Percentiles rank a stretch among this genome's conserved stretches.
These are phyloP conservation scores for Collybia sp. DNA, from an alignment of 768 basidiomycete species.

Conservation along the genomic window DNA sequence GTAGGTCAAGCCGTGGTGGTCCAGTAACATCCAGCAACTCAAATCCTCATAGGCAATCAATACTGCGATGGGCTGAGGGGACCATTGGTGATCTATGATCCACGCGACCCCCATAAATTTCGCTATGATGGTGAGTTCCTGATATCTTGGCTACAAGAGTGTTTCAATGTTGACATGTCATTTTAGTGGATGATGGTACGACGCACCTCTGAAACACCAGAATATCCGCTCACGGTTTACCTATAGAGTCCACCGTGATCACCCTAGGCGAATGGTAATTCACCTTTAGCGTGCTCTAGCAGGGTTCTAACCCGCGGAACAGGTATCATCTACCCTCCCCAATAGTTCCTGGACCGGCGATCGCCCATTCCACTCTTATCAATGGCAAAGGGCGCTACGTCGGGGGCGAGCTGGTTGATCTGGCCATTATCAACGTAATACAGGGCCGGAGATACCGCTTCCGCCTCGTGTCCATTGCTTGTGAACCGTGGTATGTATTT, in stretches of 20 bases:
- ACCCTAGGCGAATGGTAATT: constrained; percentile 42
- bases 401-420: constrained; percentile 25
- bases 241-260: constrained; percentile 37
- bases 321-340: constrained; percentile 26
- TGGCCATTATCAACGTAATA: constrained; percentile 34
- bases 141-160: neutral
- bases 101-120: constrained; percentile 16
- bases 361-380: constrained; percentile 32
- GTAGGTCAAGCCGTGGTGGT: constrained; percentile 6
- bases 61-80: constrained; percentile 32
- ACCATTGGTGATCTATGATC: constrained; percentile 30
- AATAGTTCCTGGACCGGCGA: constrained; percentile 20
- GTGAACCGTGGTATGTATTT: constrained; percentile 38
- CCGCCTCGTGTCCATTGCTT: constrained; percentile 41
- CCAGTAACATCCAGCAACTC: neutral
- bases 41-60: constrained; percentile 5
- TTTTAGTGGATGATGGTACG: constrained; percentile 37
- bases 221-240: constrained; percentile 2
- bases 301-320: constrained; percentile 1
- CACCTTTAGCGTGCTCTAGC: constrained; percentile 4
- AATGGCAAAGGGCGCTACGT: constrained; percentile 45
- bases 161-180: constrained; percentile 10
- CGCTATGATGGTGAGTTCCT: constrained; percentile 15
- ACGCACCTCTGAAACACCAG: constrained; percentile 10
- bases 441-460: constrained; percentile 39